These are phyloP conservation scores for Ustilago xerochloae DNA, from an alignment of 1,284 basidiomycete genomes.

Conservation along the genomic window DNA sequence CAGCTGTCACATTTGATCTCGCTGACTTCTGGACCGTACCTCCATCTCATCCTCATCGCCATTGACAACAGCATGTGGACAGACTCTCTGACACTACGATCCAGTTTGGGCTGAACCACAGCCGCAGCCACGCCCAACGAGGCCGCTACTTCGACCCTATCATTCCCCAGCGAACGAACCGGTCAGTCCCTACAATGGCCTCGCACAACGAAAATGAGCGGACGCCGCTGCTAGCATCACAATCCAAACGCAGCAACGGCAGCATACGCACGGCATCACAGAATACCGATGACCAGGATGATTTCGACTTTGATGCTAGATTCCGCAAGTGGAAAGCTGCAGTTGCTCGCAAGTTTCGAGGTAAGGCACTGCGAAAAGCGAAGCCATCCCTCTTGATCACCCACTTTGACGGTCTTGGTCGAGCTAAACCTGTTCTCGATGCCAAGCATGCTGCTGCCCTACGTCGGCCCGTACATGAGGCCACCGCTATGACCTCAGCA, in stretches of 20 bases:
- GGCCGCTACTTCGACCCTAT: neutral
- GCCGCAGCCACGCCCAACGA: neutral
- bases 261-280: neutral
- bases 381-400: slow-evolving; percentile 33
- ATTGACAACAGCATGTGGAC: slow-evolving; percentile 11
- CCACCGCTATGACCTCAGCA: slow-evolving; percentile 29
- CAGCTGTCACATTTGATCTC: neutral
- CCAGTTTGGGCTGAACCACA: slow-evolving; percentile 18
- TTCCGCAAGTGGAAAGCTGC: slow-evolving; percentile 54
- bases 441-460: neutral
- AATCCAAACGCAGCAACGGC: slow-evolving; percentile 2
- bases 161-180: too few relatives aligned
- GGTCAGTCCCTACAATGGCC: slow-evolving; percentile 12
- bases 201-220: slow-evolving; percentile 18
- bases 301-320: slow-evolving; percentile 55
- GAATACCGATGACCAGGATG: slow-evolving; percentile 16
- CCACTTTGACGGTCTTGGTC: slow-evolving; percentile 36
- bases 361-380: slow-evolving; percentile 13
- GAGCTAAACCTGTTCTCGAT: slow-evolving; percentile 16
- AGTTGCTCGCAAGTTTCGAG: slow-evolving; percentile 48
- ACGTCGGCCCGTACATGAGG: slow-evolving; percentile 13
- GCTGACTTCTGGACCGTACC: neutral
- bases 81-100: neutral
- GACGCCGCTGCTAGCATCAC: slow-evolving; percentile 25
- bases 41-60: neutral